A percentile compares a stretch with the other conserved stretches of the same genome.
Evolutionary conservation across 352 stramenopile species (phyloP).

Genomic region (Phytophthora pseudosyringae): DNA sequence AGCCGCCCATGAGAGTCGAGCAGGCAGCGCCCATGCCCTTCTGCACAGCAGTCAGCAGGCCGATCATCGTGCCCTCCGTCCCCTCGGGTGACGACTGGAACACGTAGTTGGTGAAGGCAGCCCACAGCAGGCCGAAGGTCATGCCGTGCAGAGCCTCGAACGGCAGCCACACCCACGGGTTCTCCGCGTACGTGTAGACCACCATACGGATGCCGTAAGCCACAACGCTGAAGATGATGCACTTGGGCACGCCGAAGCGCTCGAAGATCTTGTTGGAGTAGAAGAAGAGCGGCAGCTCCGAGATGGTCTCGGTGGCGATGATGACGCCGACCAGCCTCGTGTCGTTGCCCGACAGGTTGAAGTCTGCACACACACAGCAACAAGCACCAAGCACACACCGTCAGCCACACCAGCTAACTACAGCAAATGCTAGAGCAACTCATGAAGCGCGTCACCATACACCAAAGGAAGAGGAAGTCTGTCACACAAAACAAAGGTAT

Average conservation of each 20-base stretch:
- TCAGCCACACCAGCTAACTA: no score
- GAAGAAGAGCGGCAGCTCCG: constrained; percentile 81
- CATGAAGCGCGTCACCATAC: not conserved
- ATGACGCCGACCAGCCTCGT: constrained; percentile 69
- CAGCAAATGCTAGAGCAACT: not conserved
- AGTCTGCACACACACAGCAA: constrained; percentile 33
- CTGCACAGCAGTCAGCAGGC: constrained; percentile 63
- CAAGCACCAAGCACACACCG: not conserved
- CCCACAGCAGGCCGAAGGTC: constrained; percentile 77
- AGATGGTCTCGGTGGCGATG: constrained; percentile 72
- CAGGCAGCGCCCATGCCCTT: constrained; percentile 69
- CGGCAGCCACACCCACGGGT: constrained; percentile 68
- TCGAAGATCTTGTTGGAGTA: constrained; percentile 74
- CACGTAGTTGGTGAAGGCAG: constrained; percentile 81
- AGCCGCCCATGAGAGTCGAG: constrained; percentile 71
- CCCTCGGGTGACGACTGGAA: constrained; percentile 66
- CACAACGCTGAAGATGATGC: constrained; percentile 59
- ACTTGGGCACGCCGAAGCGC: constrained; percentile 53
- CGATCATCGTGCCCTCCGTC: constrained; percentile 80
- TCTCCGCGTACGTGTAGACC: constrained; percentile 67
- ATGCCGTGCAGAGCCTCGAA: constrained; percentile 73
- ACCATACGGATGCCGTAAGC: constrained; percentile 66
- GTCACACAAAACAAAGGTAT: not conserved
- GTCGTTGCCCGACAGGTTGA: constrained; percentile 72
- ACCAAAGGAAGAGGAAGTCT: constrained; percentile 70